Percentiles rank a stretch among this genome's conserved stretches.
Evolutionary conservation across 192 early-diverging fungal genomes (phyloP).

Genomic region (Chytriomyces sp.): DNA sequence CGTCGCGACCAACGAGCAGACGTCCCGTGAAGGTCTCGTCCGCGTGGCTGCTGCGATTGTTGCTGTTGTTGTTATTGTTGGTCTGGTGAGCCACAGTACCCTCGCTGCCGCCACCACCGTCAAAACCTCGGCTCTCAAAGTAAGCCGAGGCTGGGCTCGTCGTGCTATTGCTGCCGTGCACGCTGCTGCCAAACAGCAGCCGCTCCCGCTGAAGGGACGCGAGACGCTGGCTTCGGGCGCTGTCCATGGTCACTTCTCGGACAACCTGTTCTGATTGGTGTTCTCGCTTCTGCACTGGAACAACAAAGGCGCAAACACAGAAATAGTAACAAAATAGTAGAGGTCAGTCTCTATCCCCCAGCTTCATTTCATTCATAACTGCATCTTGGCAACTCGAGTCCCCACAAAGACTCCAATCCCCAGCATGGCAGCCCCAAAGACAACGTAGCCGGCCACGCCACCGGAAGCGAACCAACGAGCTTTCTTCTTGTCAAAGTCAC

Average conservation of each 20-base stretch:
- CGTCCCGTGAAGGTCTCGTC: not conserved
- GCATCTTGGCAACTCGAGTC: not conserved
- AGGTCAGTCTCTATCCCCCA: too few relatives aligned
- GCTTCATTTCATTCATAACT: too few relatives aligned
- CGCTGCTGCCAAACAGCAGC: not conserved
- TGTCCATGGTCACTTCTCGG: not conserved
- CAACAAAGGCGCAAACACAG: too few relatives aligned
- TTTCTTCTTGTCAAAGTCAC: not conserved
- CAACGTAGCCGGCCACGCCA: not conserved
- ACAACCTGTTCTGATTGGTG: not conserved
- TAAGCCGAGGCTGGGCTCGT: not conserved
- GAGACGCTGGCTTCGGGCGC: not conserved
- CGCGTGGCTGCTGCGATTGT: not conserved
- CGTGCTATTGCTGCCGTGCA: not conserved
- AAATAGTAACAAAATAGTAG: too few relatives aligned
- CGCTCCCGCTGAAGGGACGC: constrained; percentile 6
- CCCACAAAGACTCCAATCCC: not conserved
- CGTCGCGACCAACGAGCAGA: constrained; percentile 11
- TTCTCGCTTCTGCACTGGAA: too few relatives aligned
- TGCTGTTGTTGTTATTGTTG: not conserved
- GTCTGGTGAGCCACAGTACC: not conserved
- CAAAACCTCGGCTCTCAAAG: not conserved
- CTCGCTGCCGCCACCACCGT: not conserved
- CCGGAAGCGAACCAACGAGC: not conserved
- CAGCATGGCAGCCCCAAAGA: not conserved